phyloP scores from a whole-genome alignment of 2,329 filamentous ascomycete species.

The Cadophora sp. region DNA sequence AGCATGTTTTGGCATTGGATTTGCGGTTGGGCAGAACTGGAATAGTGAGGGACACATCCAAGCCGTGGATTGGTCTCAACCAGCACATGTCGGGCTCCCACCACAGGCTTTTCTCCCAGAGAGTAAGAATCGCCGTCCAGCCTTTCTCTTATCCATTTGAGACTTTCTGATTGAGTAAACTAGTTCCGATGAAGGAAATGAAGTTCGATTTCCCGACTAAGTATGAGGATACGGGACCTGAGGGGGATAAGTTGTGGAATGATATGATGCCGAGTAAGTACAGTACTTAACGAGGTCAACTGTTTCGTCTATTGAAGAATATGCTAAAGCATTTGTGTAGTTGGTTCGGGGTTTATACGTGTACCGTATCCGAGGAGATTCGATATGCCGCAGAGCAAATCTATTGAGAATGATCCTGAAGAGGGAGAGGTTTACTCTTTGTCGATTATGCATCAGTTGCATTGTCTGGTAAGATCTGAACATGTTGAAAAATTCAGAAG shows the following conservation, averaged over 20 bases:
- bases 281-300: background rate
- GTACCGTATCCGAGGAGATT: slow-evolving; percentile 40
- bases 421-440: slow-evolving; percentile 41
- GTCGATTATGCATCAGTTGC: slow-evolving; percentile 42
- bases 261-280: slow-evolving; percentile 41
- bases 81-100: slow-evolving; percentile 24
- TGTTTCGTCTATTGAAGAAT: background rate
- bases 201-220: slow-evolving; percentile 40
- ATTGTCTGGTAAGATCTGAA: slow-evolving; percentile 37
- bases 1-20: slow-evolving; percentile 25
- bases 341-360: slow-evolving; percentile 42
- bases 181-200: slow-evolving; percentile 37
- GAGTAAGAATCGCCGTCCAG: slow-evolving; percentile 23
- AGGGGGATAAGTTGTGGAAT: slow-evolving; percentile 41
- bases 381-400: slow-evolving; percentile 41
- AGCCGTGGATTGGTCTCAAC: slow-evolving; percentile 6
- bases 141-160: background rate
- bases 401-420: slow-evolving; percentile 36
- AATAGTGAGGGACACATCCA: background rate
- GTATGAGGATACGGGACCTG: slow-evolving; percentile 36
- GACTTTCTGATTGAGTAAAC: background rate
- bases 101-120: slow-evolving; percentile 33
- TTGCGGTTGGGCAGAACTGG: slow-evolving; percentile 33
- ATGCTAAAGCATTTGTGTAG: slow-evolving; percentile 26
- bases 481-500: background rate